A percentile compares a stretch with the other conserved stretches of the same genome.
phyloP scores from a whole-genome alignment of 2,329 filamentous ascomycete species.

The Colletotrichum tropicale region DNA sequence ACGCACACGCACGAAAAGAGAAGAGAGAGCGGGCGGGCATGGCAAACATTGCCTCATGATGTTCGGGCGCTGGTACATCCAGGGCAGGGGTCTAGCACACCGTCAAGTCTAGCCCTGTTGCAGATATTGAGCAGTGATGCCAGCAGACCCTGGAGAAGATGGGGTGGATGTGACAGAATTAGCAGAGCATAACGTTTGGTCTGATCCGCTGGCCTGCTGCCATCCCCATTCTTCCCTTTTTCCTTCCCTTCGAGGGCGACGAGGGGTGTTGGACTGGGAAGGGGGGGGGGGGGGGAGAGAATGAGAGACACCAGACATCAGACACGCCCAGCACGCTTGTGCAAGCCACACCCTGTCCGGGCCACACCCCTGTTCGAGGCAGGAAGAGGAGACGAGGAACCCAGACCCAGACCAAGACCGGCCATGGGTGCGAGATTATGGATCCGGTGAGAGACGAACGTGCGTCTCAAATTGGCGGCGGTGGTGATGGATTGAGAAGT shows the following conservation, averaged over 20 bases:
- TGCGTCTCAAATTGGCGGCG: constrained; percentile 18
- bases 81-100: constrained; percentile 38
- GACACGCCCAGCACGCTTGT: constrained; percentile 15
- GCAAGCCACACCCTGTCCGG: constrained; percentile 18
- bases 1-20: neutral
- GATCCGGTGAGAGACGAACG: constrained; percentile 21
- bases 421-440: constrained; percentile 18
- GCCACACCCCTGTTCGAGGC: constrained; percentile 13
- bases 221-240: constrained; percentile 22
- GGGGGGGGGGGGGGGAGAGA: constrained; percentile 10
- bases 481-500: constrained; percentile 17
- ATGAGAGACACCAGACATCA: neutral
- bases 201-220: constrained; percentile 33
- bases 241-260: neutral
- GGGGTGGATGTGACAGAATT: constrained; percentile 37
- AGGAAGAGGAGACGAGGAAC: constrained; percentile 17
- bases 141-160: constrained; percentile 29
- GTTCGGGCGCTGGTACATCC: constrained; percentile 35
- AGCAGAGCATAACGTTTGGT: constrained; percentile 37
- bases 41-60: constrained; percentile 29
- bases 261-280: neutral
- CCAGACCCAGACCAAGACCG: constrained; percentile 8
- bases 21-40: constrained; percentile 14
- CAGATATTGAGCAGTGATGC: constrained; percentile 29
- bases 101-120: constrained; percentile 45